Conservation (phyloP, 2,329 filamentous ascomycete species). For the Colletotrichum sidae region DNA sequence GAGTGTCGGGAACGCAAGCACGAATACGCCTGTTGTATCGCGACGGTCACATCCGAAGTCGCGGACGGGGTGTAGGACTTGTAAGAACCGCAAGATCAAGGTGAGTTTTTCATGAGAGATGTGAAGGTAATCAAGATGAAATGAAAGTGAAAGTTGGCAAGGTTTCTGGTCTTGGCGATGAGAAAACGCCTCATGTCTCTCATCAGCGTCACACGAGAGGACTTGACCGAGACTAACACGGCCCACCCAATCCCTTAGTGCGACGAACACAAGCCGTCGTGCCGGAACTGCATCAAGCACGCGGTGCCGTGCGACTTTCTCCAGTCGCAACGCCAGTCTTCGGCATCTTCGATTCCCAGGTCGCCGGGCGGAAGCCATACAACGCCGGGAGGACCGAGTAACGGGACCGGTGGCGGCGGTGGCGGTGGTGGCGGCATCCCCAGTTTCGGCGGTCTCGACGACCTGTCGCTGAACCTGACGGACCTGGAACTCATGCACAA, state of each 20-base stretch:
- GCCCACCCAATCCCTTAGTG: slow-evolving; percentile 36
- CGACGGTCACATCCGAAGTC: slow-evolving; percentile 69
- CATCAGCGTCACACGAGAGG: not conserved
- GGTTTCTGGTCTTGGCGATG: too few species aligned
- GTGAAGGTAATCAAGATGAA: not conserved
- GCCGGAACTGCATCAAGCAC: slow-evolving; percentile 44
- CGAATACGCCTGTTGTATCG: slow-evolving; percentile 27
- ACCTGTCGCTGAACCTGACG: slow-evolving; percentile 49
- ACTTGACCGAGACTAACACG: slow-evolving; percentile 3
- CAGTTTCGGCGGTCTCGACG: slow-evolving; percentile 35
- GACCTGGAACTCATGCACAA: slow-evolving; percentile 67
- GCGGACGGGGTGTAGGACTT: slow-evolving; percentile 63
- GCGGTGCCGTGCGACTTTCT: slow-evolving; percentile 44
- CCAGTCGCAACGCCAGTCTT: slow-evolving; percentile 33
- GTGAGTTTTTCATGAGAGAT: slow-evolving; percentile 10
- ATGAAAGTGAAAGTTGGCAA: not conserved
- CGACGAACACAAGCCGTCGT: slow-evolving; percentile 43
- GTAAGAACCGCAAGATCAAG: slow-evolving; percentile 67
- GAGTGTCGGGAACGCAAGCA: not conserved
- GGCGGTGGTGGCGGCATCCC: not conserved
- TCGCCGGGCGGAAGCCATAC: slow-evolving; percentile 23
- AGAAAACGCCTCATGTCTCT: not conserved
- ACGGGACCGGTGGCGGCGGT: slow-evolving; percentile 4
- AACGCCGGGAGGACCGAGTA: not conserved
- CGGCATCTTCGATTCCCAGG: slow-evolving; percentile 24